Base-by-base conservation (phyloP, 2,329 filamentous ascomycete species). In the Colletotrichum tanaceti region DNA sequence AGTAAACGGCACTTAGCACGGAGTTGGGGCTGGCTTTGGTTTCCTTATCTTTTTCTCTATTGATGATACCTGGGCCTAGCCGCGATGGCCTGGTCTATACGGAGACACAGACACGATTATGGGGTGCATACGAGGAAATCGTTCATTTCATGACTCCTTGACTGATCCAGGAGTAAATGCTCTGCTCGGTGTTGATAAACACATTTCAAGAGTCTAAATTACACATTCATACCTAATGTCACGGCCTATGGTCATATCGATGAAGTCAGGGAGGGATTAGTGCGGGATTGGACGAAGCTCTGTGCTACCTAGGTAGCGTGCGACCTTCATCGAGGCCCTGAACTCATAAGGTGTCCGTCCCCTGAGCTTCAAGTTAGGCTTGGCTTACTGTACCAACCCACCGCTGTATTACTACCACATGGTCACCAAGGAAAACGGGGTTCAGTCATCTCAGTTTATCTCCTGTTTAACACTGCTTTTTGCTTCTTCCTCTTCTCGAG, bases 21-120 rank as follows among this genome's bases (percentile, higher is more conserved):
- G 57, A 49, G 57, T 59, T 49, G 22, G 57, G 44, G 5, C 44
- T 59, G 44, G 14, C 20, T 49, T 39, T 49, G 13, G 20, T 59
- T 49, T 59, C 44, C n/a, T 49, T 49, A n/a, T 49, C 11, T 6
- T 49, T 47, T 38, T 49, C 9, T 32, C 14, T 16, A 49, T 20
- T 32, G 43, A 59, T 49, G 44, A 59, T 59, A 59, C 57, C 57
- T 49, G 9, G 13, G 22, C 46, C 44, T 59, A 32, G 57, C 57
- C 57, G 44, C 20, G 46, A 38, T 13, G 44, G 57, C 43, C 22
- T 24, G 57, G 44, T 35, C 57, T 49, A 24, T 44, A 49, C n/a
- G n/a, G n/a, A n/a, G n/a, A n/a, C 22, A 47, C 20, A 49, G 39
- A 49, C 10, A 10, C 32, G 32, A 35, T 49, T 59, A 46, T 47